These are phyloP conservation scores for Paulownia fortunei DNA, from an alignment of 257 asterid species.

Conservation along the genomic window DNA sequence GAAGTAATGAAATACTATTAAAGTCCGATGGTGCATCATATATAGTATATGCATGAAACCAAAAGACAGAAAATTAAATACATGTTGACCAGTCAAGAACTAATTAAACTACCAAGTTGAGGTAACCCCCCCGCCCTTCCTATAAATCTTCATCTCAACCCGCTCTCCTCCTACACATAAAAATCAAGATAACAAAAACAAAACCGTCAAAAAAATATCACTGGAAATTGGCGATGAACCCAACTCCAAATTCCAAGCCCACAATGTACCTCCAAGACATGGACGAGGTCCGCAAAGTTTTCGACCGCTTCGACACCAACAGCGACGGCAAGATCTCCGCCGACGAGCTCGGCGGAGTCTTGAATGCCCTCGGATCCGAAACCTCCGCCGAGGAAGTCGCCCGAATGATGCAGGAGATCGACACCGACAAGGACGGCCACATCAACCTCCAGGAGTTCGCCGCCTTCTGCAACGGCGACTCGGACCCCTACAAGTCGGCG, in stretches of 20 bases:
- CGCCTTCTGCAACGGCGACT: conserved; percentile 54
- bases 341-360: conserved; percentile 69
- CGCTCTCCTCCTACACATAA: not conserved
- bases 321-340: conserved; percentile 86
- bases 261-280: conserved; percentile 54
- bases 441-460: conserved; percentile 77
- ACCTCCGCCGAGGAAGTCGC: conserved; percentile 57
- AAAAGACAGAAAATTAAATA: too few species aligned
- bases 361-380: conserved; percentile 70
- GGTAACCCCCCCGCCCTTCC: too few species aligned
- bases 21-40: too few species aligned
- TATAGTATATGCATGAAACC: too few species aligned
- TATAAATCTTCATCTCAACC: too few species aligned
- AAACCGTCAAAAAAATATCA: not conserved
- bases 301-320: conserved; percentile 81
- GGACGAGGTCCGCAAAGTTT: conserved; percentile 59
- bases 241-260: conserved; percentile 33
- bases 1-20: too few species aligned
- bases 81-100: too few species aligned
- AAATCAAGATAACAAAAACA: not conserved
- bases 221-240: conserved; percentile 34
- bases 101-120: too few species aligned
- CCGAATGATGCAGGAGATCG: conserved; percentile 73
- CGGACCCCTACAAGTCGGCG: conserved; percentile 42
- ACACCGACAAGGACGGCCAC: conserved; percentile 85